Percentiles rank a stretch among this genome's conserved stretches.
Evolutionary conservation across 2,329 filamentous ascomycete genomes (phyloP).

Genomic region (Endocalyx cinctus): DNA sequence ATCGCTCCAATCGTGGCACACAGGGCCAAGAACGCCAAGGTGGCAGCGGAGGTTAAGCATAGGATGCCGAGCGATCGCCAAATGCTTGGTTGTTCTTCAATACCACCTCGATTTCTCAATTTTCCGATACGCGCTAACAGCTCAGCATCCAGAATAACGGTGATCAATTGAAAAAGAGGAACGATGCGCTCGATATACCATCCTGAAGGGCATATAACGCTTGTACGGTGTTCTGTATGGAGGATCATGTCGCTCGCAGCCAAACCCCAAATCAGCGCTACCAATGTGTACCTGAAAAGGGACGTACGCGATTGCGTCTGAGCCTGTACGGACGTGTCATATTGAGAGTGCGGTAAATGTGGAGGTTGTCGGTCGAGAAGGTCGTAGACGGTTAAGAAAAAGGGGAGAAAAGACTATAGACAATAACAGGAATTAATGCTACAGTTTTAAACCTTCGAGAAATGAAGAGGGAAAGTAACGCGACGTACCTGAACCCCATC

Average conservation of each 20-base stretch:
- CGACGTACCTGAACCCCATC: conserved; percentile 29
- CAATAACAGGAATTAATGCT: conserved; percentile 3
- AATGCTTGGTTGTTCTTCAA: conserved; percentile 15
- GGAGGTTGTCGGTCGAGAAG: conserved; percentile 13
- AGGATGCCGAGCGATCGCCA: conserved; percentile 20
- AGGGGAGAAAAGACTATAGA: conserved; percentile 27
- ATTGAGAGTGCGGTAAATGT: conserved; percentile 17
- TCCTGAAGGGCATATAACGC: conserved; percentile 26
- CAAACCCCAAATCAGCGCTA: conserved; percentile 28
- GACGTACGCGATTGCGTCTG: conserved; percentile 6
- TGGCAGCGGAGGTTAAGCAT: conserved; percentile 17
- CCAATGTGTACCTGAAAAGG: conserved; percentile 13
- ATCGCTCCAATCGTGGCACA: conserved; percentile 23
- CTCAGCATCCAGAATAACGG: conserved; percentile 25
- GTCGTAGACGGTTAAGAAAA: conserved; percentile 20
- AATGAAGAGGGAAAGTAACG: background rate
- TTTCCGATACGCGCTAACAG: conserved; percentile 23
- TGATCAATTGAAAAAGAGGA: conserved; percentile 24
- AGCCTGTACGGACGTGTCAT: conserved; percentile 7
- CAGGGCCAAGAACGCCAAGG: conserved; percentile 19
- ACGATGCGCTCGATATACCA: conserved; percentile 21
- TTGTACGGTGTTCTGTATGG: conserved; percentile 19
- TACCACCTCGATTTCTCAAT: conserved; percentile 22
- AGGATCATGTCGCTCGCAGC: conserved; percentile 22
- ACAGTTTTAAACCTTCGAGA: background rate